Base-by-base conservation (phyloP, 148 eudicot genomes). In the Rhododendron ferrugineum region DNA sequence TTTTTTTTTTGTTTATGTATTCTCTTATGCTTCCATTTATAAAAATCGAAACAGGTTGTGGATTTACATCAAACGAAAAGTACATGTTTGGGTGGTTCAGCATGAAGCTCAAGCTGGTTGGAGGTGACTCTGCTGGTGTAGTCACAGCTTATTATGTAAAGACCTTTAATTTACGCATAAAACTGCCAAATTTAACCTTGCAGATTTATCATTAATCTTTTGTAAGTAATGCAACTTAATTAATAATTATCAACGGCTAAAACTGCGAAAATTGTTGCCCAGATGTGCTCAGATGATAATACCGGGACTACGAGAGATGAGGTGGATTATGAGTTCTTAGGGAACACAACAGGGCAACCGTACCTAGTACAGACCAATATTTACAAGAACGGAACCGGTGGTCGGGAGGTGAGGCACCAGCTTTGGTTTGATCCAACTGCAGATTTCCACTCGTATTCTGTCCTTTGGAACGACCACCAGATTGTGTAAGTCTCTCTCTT, bases 31-130 rank as follows among this genome's bases (percentile, higher is more conserved):
- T 60, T 60, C 26, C 10, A 22, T 22, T 60, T 81, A 83, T 6
- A 60, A 60, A 60, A 22, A 22, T 60, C 49, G 70, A 62, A 40
- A 47, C 85, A 97, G 99, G 98, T 9, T 97, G 98, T 86, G 99
- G 98, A 86, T 97, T 97, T 85, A 91, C 88, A 84, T 95, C 99
- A 81, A 97, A 95, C 85, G 92, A 97, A 83, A 95, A 84, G 54
- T 97, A 94, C 84, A 88, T 98, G 94, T 97, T 95, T 88, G 99
- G 99, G 76, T 97, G 99, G 99, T 97, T 97, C 83, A 97, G 98
- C 88, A 97, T 97, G 99, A 97, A 91, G 89, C 86, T 97, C 42
- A 97, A 91, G 79, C 87, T 97, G 58, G 99, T 97, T 11, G 99
- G 93, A 81, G 98, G 95, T 49, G 96, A 97, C 82, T 97, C 99